Evolutionary conservation across 2,329 filamentous ascomycete species (phyloP).

Genomic region (Diatrype stigma): DNA sequence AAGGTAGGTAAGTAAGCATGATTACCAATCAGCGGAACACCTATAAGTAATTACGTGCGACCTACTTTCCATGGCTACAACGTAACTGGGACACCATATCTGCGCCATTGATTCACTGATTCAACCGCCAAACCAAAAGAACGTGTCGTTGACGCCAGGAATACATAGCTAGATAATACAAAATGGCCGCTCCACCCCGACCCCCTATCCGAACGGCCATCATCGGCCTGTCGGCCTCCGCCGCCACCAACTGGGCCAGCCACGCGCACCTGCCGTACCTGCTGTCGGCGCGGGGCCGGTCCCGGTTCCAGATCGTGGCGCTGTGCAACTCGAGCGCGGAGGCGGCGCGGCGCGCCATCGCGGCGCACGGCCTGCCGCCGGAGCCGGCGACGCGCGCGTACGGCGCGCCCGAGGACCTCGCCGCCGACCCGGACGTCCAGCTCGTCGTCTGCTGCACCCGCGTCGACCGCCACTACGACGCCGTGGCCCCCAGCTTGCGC

Average conservation of each 20-base stretch:
- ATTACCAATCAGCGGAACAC: no score
- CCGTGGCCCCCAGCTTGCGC: slow-evolving; percentile 40
- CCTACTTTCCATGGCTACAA: no score
- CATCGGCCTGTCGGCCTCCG: slow-evolving; percentile 53
- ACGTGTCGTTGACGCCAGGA: no score
- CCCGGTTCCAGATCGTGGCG: slow-evolving; percentile 45
- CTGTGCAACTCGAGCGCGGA: slow-evolving; percentile 46
- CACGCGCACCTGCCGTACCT: slow-evolving; percentile 58
- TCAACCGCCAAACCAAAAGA: no score
- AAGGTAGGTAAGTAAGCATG: no score
- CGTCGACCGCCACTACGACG: slow-evolving; percentile 48
- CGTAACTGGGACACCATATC: no score
- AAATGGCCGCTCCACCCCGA: no score
- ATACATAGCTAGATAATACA: no score
- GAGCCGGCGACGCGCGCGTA: slow-evolving; percentile 46
- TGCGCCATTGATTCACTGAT: no score
- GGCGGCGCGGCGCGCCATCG: slow-evolving; percentile 40
- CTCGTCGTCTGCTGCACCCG: slow-evolving; percentile 52
- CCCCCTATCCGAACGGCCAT: slow-evolving; percentile 54
- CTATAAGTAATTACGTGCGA: no score
- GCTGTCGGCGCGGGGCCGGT: slow-evolving; percentile 37
- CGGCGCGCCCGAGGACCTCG: slow-evolving; percentile 44
- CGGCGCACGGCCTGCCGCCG: slow-evolving; percentile 35
- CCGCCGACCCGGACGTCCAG: slow-evolving; percentile 46
- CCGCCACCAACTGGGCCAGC: slow-evolving; percentile 50